These are phyloP conservation scores for Ascochyta clinopodiicola DNA, from an alignment of 2,329 filamentous ascomycete genomes.

Conservation along the genomic window DNA sequence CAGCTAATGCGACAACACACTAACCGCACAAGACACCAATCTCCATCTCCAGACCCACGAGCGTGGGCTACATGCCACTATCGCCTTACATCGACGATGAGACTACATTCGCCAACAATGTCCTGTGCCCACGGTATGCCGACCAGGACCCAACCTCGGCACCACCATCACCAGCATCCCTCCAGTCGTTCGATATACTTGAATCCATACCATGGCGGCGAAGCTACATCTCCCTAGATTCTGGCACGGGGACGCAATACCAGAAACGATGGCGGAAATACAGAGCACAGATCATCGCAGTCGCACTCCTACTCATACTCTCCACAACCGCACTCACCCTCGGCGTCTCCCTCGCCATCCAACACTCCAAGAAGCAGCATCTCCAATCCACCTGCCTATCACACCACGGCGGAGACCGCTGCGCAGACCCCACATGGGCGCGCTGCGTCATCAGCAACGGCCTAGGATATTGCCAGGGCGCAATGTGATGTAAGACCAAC, in stretches of 20 bases:
- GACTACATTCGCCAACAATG: slow-evolving; percentile 29
- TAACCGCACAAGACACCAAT: slow-evolving; percentile 32
- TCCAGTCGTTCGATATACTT: slow-evolving; percentile 45
- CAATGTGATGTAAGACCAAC: slow-evolving; percentile 15
- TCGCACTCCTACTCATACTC: slow-evolving; percentile 30
- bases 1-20: slow-evolving; percentile 14
- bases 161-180: slow-evolving; percentile 44
- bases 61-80: slow-evolving; percentile 33
- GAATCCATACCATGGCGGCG: slow-evolving; percentile 43
- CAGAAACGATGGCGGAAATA: slow-evolving; percentile 28
- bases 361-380: slow-evolving; percentile 19
- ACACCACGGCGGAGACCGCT: slow-evolving; percentile 29
- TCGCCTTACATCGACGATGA: slow-evolving; percentile 39
- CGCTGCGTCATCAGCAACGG: slow-evolving; percentile 29
- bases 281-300: slow-evolving; percentile 24
- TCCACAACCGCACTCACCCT: slow-evolving; percentile 29
- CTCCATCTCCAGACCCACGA: slow-evolving; percentile 21
- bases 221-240: slow-evolving; percentile 26
- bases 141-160: slow-evolving; percentile 39
- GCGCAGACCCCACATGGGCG: slow-evolving; percentile 26
- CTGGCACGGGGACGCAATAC: background rate
- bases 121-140: slow-evolving; percentile 43
- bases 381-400: slow-evolving; percentile 15
- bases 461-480: slow-evolving; percentile 31
- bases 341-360: slow-evolving; percentile 28